These are phyloP conservation scores for Suillus fuscotomentosus DNA, from an alignment of 768 basidiomycete species.

Conservation along the genomic window DNA sequence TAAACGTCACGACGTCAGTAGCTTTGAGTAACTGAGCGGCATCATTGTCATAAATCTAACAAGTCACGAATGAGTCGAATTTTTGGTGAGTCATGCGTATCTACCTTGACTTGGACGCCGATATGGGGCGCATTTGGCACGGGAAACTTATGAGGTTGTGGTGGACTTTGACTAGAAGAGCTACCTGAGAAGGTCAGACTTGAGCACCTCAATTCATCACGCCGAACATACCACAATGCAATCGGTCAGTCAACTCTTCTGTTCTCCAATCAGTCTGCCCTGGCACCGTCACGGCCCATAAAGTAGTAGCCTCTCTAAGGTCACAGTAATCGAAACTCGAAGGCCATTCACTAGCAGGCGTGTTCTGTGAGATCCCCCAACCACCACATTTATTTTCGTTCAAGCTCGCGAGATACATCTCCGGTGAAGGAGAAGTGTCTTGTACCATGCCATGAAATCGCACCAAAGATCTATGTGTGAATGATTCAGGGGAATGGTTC, in stretches of 20 bases:
- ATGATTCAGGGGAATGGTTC: constrained; percentile 45
- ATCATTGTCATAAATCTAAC: constrained; percentile 58
- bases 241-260: constrained; percentile 25
- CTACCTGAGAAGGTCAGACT: constrained; percentile 13
- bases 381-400: constrained; percentile 54
- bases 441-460: constrained; percentile 79
- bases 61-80: constrained; percentile 3
- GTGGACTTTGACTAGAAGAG: constrained; percentile 26
- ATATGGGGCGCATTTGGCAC: constrained; percentile 50
- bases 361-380: constrained; percentile 61
- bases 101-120: constrained; percentile 74
- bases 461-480: constrained; percentile 57
- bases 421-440: constrained; percentile 71
- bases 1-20: constrained; percentile 64
- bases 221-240: constrained; percentile 17
- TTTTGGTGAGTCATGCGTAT: not conserved
- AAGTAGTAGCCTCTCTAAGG: constrained; percentile 58
- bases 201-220: not conserved
- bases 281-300: constrained; percentile 79
- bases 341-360: constrained; percentile 10
- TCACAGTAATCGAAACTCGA: constrained; percentile 40
- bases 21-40: constrained; percentile 47
- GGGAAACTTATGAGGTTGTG: constrained; percentile 64
- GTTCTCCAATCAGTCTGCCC: constrained; percentile 62
- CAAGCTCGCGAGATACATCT: constrained; percentile 63